These are phyloP conservation scores for Sugiyamaella chiloensis DNA, from an alignment of 805 yeast genomes.

Conservation along the genomic window DNA sequence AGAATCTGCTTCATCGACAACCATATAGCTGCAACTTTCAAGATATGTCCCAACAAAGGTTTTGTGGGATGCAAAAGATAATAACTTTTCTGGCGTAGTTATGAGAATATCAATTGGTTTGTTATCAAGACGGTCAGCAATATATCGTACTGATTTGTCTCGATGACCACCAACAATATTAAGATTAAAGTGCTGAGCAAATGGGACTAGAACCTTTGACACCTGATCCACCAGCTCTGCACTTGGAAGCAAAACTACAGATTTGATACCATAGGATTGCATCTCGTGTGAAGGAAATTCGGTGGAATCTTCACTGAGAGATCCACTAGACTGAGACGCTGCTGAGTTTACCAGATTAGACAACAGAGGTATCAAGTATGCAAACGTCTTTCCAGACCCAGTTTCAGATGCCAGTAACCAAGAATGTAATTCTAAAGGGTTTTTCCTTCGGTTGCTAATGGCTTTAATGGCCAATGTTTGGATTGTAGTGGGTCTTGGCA, in stretches of 20 bases:
- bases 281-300: too few species aligned
- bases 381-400: constrained; percentile 95
- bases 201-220: constrained; percentile 36
- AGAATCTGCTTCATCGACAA: constrained; percentile 93
- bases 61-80: constrained; percentile 33
- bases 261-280: constrained; percentile 46
- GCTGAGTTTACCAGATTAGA: constrained; percentile 25
- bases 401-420: constrained; percentile 93
- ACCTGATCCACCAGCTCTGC: constrained; percentile 87
- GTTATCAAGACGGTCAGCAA: not conserved
- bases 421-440: constrained; percentile 41
- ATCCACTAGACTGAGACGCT: constrained; percentile 24
- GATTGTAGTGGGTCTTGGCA: constrained; percentile 65
- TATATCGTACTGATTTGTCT: not conserved
- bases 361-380: constrained; percentile 74
- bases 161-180: not conserved
- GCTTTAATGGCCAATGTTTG: constrained; percentile 73
- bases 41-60: constrained; percentile 29
- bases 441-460: constrained; percentile 40
- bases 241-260: constrained; percentile 83
- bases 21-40: constrained; percentile 54
- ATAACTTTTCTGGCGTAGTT: constrained; percentile 79
- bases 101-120: constrained; percentile 70
- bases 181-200: not conserved
- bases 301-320: not conserved